Percentiles rank a stretch among this genome's conserved stretches.
Conservation (phyloP, 768 basidiomycete species). For the Imleria badia region DNA sequence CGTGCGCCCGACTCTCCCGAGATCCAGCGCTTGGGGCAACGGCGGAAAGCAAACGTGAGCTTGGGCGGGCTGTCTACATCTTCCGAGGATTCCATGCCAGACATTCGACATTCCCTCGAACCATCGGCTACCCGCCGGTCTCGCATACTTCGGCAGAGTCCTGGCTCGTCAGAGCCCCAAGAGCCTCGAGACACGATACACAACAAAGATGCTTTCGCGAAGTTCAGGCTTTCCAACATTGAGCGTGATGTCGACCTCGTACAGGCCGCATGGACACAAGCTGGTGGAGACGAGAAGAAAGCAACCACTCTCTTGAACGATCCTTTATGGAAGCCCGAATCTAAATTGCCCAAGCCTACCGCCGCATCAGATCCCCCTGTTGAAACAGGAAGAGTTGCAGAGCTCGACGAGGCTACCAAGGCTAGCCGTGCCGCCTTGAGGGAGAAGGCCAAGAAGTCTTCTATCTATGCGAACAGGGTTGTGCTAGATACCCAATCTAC, state of each 20-base stretch:
- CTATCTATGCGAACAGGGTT: conserved; percentile 72
- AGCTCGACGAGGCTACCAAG: conserved; percentile 71
- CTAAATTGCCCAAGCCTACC: conserved; percentile 11
- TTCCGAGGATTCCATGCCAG: conserved; percentile 69
- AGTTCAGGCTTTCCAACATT: conserved; percentile 66
- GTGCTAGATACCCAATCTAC: conserved; percentile 47
- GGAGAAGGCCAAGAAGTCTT: conserved; percentile 80
- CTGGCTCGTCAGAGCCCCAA: conserved; percentile 31
- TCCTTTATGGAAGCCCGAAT: conserved; percentile 48
- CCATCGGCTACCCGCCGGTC: conserved; percentile 40
- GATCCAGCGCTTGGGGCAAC: conserved; percentile 51
- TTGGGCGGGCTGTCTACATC: conserved; percentile 52
- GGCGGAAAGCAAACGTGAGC: conserved; percentile 39
- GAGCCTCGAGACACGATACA: conserved; percentile 21
- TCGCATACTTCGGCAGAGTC: conserved; percentile 53
- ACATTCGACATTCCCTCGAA: conserved; percentile 40
- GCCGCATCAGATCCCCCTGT: conserved; percentile 18
- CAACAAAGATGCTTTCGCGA: conserved; percentile 40
- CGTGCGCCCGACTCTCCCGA: conserved; percentile 55
- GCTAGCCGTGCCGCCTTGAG: conserved; percentile 62
- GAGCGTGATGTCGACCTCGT: conserved; percentile 38
- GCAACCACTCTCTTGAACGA: conserved; percentile 62
- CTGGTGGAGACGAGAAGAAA: conserved; percentile 57
- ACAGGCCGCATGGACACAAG: conserved; percentile 66
- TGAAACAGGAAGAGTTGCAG: conserved; percentile 62